Evolutionary conservation across 2,329 filamentous ascomycete genomes (phyloP).

Genomic region (Fusarium haematococcum): DNA sequence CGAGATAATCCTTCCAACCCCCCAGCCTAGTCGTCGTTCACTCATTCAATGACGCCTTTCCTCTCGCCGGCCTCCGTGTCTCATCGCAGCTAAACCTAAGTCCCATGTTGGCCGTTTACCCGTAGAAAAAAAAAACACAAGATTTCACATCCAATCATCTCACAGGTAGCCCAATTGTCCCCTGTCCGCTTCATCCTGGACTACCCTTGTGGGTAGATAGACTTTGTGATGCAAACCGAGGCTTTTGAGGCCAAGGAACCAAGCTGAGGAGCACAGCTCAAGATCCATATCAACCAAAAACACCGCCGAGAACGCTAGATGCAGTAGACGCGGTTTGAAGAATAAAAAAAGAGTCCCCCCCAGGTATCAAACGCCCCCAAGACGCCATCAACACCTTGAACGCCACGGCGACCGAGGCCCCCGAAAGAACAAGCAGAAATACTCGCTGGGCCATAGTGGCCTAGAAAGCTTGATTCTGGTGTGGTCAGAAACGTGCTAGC

Average conservation of each 20-base stretch:
- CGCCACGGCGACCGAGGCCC: conserved; percentile 41
- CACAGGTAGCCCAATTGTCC: conserved; percentile 6
- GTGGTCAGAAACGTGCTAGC: conserved; percentile 5
- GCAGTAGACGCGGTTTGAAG: conserved; percentile 13
- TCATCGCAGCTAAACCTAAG: background rate
- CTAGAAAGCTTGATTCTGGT: conserved; percentile 3
- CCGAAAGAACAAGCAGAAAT: conserved; percentile 26
- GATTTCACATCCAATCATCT: conserved; percentile 10
- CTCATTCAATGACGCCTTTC: conserved; percentile 23
- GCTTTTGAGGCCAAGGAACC: background rate
- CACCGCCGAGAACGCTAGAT: conserved; percentile 5
- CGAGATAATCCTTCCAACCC: conserved; percentile 8
- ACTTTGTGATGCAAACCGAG: conserved; percentile 1
- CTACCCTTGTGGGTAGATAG: background rate
- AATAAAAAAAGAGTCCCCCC: conserved; percentile 20
- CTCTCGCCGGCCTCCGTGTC: background rate
- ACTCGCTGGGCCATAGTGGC: conserved; percentile 7
- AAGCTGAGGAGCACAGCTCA: background rate
- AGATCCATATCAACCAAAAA: background rate
- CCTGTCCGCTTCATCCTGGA: background rate
- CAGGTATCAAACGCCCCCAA: conserved; percentile 48
- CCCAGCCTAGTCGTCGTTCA: conserved; percentile 8
- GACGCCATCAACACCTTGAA: conserved; percentile 49
- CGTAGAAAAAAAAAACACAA: background rate
- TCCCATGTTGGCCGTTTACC: background rate